Conservation (phyloP, 306 rosid genomes). For the Cicer chorassanicum region DNA sequence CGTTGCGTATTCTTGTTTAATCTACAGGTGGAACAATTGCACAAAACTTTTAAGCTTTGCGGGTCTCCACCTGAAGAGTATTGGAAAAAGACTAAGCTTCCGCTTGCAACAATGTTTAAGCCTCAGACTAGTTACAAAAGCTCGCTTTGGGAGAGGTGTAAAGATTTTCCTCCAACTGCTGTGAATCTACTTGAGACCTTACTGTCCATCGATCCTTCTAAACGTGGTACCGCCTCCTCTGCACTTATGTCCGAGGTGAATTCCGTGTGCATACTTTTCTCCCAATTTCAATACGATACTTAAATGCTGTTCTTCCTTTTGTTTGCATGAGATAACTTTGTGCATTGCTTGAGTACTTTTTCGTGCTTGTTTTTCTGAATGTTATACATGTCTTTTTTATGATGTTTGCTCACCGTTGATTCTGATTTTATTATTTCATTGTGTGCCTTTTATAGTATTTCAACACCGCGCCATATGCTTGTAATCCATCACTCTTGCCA, state of each 20-base stretch:
- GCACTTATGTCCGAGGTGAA: conserved; percentile 88
- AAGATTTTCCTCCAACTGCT: conserved; percentile 64
- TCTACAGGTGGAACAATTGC: conserved; percentile 90
- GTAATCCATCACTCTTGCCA: conserved; percentile 80
- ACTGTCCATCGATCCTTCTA: conserved; percentile 72
- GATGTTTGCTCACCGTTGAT: conserved; percentile 1
- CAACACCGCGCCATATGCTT: conserved; percentile 78
- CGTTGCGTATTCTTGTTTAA: conserved; percentile 37
- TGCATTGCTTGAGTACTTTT: neutral
- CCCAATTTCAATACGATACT: conserved; percentile 5
- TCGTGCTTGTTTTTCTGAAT: neutral
- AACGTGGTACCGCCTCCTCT: conserved; percentile 94
- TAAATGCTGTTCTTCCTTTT: neutral
- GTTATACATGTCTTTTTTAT: too few relatives aligned
- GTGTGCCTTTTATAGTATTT: conserved; percentile 66
- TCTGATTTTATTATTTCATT: conserved; percentile 42
- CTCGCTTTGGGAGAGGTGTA: conserved; percentile 74
- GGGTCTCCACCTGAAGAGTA: conserved; percentile 92
- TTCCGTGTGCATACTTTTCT: neutral
- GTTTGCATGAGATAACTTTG: conserved; percentile 17
- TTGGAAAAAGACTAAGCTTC: conserved; percentile 87
- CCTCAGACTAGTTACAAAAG: conserved; percentile 76
- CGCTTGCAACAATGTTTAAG: conserved; percentile 91
- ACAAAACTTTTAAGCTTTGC: conserved; percentile 91
- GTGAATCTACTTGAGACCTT: conserved; percentile 68